Evolutionary conservation across 2,329 filamentous ascomycete genomes (phyloP).

Genomic region (Xylariales sp.): DNA sequence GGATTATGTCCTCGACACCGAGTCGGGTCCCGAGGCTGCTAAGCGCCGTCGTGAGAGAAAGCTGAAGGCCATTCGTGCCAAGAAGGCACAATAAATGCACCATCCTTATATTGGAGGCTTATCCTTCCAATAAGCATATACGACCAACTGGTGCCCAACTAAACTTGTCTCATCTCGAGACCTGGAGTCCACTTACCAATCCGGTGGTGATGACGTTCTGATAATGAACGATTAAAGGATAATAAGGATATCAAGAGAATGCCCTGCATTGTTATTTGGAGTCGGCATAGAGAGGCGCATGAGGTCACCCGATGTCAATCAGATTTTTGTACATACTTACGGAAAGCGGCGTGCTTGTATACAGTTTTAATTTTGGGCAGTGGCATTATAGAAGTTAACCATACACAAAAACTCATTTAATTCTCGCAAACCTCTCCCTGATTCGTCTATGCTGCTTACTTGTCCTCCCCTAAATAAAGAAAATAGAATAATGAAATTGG

Average conservation of each 20-base stretch:
- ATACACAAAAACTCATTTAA: no score
- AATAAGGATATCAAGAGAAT: neutral
- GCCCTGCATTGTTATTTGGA: no score
- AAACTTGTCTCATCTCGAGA: no score
- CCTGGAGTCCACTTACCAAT: no score
- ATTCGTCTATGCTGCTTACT: no score
- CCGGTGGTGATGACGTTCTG: neutral
- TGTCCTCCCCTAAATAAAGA: no score
- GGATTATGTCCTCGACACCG: constrained; percentile 91
- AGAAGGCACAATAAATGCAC: constrained; percentile 60
- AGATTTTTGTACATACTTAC: constrained; percentile 17
- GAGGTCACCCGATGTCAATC: constrained; percentile 9
- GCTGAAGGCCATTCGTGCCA: constrained; percentile 58
- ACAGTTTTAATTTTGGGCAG: constrained; percentile 9
- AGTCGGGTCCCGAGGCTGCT: constrained; percentile 82
- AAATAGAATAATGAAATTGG: no score
- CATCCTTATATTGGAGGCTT: neutral
- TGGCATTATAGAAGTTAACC: no score
- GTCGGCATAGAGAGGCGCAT: constrained; percentile 2
- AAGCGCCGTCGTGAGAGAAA: constrained; percentile 80
- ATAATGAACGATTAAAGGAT: neutral
- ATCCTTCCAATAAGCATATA: neutral
- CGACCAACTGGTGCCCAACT: no score
- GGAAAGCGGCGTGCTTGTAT: constrained; percentile 14
- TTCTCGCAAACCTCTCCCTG: no score